These are phyloP conservation scores for Mucor circinelloides DNA, from an alignment of 371 early-diverging fungal species.

Conservation along the genomic window DNA sequence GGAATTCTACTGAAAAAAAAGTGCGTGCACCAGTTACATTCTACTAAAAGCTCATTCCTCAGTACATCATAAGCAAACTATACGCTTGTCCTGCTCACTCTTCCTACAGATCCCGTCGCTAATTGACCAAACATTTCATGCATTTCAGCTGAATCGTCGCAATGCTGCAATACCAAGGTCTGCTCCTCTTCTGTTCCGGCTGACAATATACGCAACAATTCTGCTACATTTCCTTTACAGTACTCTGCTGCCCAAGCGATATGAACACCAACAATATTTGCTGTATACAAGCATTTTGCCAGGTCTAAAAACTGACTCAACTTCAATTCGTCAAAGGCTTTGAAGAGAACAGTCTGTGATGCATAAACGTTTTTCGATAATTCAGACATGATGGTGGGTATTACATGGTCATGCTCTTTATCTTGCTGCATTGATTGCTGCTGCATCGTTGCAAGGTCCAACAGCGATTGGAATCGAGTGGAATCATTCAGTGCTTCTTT, in stretches of 20 bases:
- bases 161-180: slow-evolving; percentile 10
- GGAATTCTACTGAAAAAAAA: background rate
- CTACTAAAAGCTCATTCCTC: too few species aligned
- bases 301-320: slow-evolving; percentile 15
- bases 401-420: slow-evolving; percentile 26
- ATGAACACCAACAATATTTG: slow-evolving; percentile 16
- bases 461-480: slow-evolving; percentile 5
- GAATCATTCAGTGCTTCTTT: background rate
- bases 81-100: background rate
- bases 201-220: background rate
- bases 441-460: slow-evolving; percentile 6
- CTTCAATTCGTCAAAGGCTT: slow-evolving; percentile 18
- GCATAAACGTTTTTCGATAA: slow-evolving; percentile 31
- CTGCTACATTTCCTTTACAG: slow-evolving; percentile 5
- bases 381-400: slow-evolving; percentile 28
- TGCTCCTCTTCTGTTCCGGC: background rate
- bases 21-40: too few species aligned
- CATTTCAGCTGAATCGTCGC: slow-evolving; percentile 28
- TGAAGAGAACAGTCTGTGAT: slow-evolving; percentile 26
- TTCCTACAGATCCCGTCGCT: slow-evolving; percentile 15
- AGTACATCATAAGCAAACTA: too few species aligned
- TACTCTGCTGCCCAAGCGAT: slow-evolving; percentile 31
- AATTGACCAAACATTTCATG: slow-evolving; percentile 23
- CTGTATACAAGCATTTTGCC: background rate
- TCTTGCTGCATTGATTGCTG: background rate